Conservation (phyloP, 345 rosid genomes). For the Tarenaya hassleriana region DNA sequence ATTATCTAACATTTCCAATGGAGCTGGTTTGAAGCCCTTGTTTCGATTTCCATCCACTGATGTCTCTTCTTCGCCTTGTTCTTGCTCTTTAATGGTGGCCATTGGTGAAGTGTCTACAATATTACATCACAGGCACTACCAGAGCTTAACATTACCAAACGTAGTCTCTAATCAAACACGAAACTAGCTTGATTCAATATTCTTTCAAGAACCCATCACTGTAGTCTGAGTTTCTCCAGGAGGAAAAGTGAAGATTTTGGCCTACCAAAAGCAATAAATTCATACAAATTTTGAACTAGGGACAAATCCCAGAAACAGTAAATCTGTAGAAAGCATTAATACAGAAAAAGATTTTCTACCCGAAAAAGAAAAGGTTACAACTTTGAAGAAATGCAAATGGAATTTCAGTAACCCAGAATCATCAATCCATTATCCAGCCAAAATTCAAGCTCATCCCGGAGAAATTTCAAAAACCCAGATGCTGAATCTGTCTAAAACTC, state of each 20-base stretch:
- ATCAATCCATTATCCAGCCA: slow-evolving; percentile 22
- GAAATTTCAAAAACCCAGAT: background rate
- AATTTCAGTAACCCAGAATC: background rate
- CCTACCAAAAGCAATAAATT: too few species aligned
- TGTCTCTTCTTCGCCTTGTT: slow-evolving; percentile 11
- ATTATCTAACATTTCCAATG: slow-evolving; percentile 36
- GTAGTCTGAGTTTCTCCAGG: too few species aligned
- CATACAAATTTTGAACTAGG: too few species aligned
- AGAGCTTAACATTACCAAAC: background rate
- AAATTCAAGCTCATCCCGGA: background rate
- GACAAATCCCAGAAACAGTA: too few species aligned
- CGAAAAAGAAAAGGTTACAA: too few species aligned
- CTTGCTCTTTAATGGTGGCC: slow-evolving; percentile 23
- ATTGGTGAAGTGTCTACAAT: slow-evolving; percentile 21
- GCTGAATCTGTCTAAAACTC: too few species aligned
- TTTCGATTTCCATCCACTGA: background rate
- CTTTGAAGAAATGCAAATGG: too few species aligned
- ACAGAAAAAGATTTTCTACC: too few species aligned
- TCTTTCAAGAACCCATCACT: too few species aligned
- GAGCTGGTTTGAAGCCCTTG: slow-evolving; percentile 26
- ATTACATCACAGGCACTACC: background rate
- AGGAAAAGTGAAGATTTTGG: too few species aligned
- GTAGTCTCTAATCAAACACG: background rate
- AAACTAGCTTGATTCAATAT: background rate
- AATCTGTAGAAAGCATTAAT: too few species aligned